Evolutionary conservation across 306 rosid species (phyloP).

Genomic region (Rubus parviflorus): DNA sequence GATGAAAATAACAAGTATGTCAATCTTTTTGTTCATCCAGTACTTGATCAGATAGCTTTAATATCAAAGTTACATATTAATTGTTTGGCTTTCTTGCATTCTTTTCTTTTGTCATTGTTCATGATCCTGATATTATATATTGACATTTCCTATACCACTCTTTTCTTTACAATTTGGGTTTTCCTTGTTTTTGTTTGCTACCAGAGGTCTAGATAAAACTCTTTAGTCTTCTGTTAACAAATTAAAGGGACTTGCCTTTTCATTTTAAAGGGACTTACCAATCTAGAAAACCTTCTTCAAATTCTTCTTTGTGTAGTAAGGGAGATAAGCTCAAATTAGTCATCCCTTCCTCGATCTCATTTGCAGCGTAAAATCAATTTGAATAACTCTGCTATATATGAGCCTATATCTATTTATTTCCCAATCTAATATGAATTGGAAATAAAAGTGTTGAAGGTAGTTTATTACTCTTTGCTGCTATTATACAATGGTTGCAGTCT

Average conservation of each 20-base stretch:
- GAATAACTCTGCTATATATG: background rate
- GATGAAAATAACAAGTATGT: conserved; percentile 27
- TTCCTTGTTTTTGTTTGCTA: background rate
- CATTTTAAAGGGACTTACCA: background rate
- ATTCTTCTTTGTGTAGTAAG: background rate
- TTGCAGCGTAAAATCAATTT: background rate
- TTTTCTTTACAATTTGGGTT: background rate
- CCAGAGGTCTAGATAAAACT: background rate
- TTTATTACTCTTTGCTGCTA: background rate
- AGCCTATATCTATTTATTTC: background rate
- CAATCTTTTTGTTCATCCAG: background rate
- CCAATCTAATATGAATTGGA: background rate
- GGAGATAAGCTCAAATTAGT: background rate
- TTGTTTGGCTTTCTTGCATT: background rate
- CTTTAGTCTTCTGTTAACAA: no score
- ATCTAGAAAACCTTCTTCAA: background rate
- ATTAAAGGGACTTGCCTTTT: background rate
- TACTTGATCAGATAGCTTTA: background rate
- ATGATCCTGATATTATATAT: background rate
- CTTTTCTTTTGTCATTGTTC: background rate
- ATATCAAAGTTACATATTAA: background rate
- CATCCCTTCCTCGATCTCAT: no score
- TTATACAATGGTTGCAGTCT: no score
- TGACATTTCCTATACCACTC: background rate
- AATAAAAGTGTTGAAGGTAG: background rate